A percentile compares a stretch with the other conserved stretches of the same genome.
Conservation (phyloP, 129 eudicot genomes). For the Pittosporum tobira region DNA sequence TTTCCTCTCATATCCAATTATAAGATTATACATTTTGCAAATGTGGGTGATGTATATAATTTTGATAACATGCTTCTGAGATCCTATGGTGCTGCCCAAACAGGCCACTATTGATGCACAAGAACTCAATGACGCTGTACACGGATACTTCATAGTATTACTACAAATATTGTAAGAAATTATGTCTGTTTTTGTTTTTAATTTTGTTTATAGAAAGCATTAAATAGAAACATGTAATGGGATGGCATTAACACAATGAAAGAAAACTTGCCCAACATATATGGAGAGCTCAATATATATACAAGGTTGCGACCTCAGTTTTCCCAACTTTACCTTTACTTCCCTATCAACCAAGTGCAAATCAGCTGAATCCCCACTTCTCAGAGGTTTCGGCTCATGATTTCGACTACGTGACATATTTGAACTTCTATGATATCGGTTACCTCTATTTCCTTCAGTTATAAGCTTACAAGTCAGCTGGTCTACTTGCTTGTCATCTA, state of each 20-base stretch:
- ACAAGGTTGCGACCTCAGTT: conserved; percentile 30
- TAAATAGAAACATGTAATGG: conserved; percentile 11
- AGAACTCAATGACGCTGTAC: background rate
- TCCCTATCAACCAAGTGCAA: conserved; percentile 35
- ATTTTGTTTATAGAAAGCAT: background rate
- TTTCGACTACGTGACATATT: conserved; percentile 10
- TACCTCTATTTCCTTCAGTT: conserved; percentile 21
- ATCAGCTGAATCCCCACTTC: conserved; percentile 37
- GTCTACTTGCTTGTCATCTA: conserved; percentile 18
- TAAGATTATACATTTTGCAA: too few relatives aligned
- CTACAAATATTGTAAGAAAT: background rate
- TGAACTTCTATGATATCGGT: conserved; percentile 24
- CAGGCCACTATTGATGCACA: background rate
- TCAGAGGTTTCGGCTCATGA: conserved; percentile 20
- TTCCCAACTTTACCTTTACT: conserved; percentile 57
- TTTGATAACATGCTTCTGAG: background rate
- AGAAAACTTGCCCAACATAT: conserved; percentile 20
- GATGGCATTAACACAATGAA: conserved; percentile 22
- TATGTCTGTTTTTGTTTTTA: too few relatives aligned
- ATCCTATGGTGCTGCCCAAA: background rate
- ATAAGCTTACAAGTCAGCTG: conserved; percentile 5
- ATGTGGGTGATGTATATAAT: too few relatives aligned
- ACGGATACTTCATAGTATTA: background rate
- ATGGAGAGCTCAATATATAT: conserved; percentile 25
- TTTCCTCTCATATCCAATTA: too few relatives aligned